Evolutionary conservation across 1,284 basidiomycete genomes (phyloP), one percentile per base, ranked within the genome.

Genomic region (Ceratobasidium sp.): DNA sequence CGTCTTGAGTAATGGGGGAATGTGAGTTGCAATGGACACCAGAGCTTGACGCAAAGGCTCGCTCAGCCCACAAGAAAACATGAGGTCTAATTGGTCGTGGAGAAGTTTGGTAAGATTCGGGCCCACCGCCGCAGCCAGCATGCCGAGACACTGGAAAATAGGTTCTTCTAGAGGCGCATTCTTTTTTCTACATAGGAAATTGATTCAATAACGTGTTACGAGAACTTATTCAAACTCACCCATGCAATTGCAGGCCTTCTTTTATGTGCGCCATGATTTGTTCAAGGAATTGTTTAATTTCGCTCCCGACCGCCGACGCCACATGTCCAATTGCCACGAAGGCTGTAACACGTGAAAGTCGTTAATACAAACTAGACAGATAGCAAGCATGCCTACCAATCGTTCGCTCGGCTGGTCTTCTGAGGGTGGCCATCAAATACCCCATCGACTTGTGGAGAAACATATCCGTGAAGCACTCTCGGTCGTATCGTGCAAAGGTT

Each of bases 301-400:
- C 94, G 77, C 94, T 93, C 34, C 92, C 92, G 64, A 99, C 94
- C 62, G 95, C 93, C 41, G 90, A 90, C 0, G 97, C 94, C 48
- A 98, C 94, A 79, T 98, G 95, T 0, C 98, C 98, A 77, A 99
- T 96, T 0, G 98, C 96, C 79, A 98, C 92, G 81, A 98, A 98
- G 0, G 96, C 95, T 92, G 76, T 43, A 58, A 41, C 51, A 43
- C 31, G 51, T 56, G 62, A 66, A 46, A 39, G 13, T 14, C 41
- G 29, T 41, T 39, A 51, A 48, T 48, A 31, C 22, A 49, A 31
- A 37, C 43, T 79, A 77, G 77, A 43, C 77, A 79, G 68, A 79
- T 43, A 78, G 4, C 27, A 24, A 2, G 53, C 19, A 22, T 77
- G 82, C 81, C 77, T 80, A 92, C 95, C 93, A 78, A 95, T 94